Base-by-base conservation (phyloP, 495 filamentous ascomycete genomes). In the Aspergillus sparsus region DNA sequence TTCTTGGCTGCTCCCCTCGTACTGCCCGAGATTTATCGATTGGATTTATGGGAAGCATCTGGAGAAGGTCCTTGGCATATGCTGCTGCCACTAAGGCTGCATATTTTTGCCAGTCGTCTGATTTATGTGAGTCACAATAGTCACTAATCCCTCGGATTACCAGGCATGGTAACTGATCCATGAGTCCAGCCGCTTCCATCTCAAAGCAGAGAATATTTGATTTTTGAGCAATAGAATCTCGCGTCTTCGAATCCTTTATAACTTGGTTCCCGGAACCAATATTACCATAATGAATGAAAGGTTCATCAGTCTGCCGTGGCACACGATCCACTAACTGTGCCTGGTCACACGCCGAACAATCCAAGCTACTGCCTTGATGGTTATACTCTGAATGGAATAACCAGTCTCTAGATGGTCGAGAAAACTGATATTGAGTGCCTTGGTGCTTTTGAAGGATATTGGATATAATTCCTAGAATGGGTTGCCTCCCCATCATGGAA, bases 191-290 rank as follows among this genome's bases (percentile, higher is more conserved):
- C 0, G 59, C 59, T 42, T 56, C 53, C 53, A 56, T 61, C 8
- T 61, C 53, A 12, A 64, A 73, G 64, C 52, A 73, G 37, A 49
- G 16, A 31, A 34, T 60, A 58, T 65, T 65, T 4, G 61, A 11
- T 12, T 55, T 35, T 11, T 9, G 15, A 1, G 32, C 18, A 15
- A 66, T 16, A 11, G 18, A 2, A 32, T 67, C 59, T 2, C 64
- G 50, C 0, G 36, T 46, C 2, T 8, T 3, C 3, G 21, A 56
- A 32, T 64, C 9, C 16, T 45, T 57, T 11, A 69, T 62, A 0
- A 69, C 34, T 7, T 44, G 11, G 34, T 69, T 58, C 3, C 49
- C 62, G 6, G 64, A 64, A 0, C 51, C 61, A 34, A 69, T 66
- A 0, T 58, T 12, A 0, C 67, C 67, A 36, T 69, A 65, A 33